These are phyloP conservation scores for Hypoxylon sp. DNA, from an alignment of 2,329 filamentous ascomycete genomes.

Conservation along the genomic window DNA sequence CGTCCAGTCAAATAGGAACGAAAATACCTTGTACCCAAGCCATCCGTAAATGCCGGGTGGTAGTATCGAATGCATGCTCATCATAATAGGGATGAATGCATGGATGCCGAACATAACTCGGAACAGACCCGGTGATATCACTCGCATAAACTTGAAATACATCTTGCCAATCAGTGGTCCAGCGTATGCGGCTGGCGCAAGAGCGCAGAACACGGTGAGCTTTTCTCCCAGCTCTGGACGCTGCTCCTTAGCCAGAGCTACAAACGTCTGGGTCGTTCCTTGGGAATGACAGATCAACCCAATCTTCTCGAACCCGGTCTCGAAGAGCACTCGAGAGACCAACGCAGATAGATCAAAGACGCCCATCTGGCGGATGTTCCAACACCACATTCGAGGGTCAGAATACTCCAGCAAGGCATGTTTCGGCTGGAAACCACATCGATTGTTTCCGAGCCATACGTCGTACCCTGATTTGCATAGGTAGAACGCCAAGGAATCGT, in stretches of 20 bases:
- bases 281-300: constrained; percentile 89
- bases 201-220: constrained; percentile 87
- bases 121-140: constrained; percentile 80
- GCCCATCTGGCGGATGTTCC: constrained; percentile 96
- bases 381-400: constrained; percentile 94
- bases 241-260: constrained; percentile 89
- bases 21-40: constrained; percentile 88
- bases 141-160: constrained; percentile 91
- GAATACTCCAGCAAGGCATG: constrained; percentile 74
- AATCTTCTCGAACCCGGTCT: constrained; percentile 85
- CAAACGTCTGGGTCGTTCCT: constrained; percentile 87
- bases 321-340: constrained; percentile 77
- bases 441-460: constrained; percentile 94
- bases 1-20: constrained; percentile 88
- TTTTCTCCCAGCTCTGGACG: constrained; percentile 83
- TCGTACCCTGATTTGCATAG: constrained; percentile 92
- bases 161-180: constrained; percentile 85
- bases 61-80: constrained; percentile 77
- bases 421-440: constrained; percentile 83
- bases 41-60: constrained; percentile 76
- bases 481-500: constrained; percentile 89
- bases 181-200: constrained; percentile 90
- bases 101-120: constrained; percentile 88
- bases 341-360: constrained; percentile 87
- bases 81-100: constrained; percentile 93